A percentile compares a stretch with the other conserved stretches of the same genome.
Evolutionary conservation across 2,329 filamentous ascomycete species (phyloP).

Genomic region (Hymenoscyphus occultus): DNA sequence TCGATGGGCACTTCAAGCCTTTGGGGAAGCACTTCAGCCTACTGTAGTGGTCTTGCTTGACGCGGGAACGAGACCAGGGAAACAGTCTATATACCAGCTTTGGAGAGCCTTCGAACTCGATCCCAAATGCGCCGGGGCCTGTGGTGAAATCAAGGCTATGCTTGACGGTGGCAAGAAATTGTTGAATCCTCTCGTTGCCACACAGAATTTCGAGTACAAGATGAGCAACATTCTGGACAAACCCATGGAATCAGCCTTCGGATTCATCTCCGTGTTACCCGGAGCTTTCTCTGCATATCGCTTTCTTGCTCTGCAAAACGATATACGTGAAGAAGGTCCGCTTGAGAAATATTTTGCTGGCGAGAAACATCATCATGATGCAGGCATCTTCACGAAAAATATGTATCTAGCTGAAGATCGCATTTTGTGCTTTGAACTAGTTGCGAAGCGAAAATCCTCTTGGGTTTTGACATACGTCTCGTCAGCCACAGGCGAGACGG

Average conservation of each 20-base stretch:
- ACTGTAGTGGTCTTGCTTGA: conserved; percentile 27
- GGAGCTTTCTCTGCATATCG: conserved; percentile 69
- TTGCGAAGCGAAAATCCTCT: conserved; percentile 65
- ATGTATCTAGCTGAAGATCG: conserved; percentile 61
- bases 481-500: conserved; percentile 67
- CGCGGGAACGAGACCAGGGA: conserved; percentile 27
- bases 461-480: conserved; percentile 74
- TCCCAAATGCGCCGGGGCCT: conserved; percentile 26
- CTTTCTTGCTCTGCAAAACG: conserved; percentile 68
- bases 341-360: conserved; percentile 74
- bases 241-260: conserved; percentile 30
- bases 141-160: conserved; percentile 31
- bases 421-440: conserved; percentile 63
- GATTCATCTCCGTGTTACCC: conserved; percentile 40
- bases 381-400: conserved; percentile 62
- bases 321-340: conserved; percentile 65
- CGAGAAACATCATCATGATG: conserved; percentile 62
- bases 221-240: conserved; percentile 32
- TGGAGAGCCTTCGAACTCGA: conserved; percentile 28
- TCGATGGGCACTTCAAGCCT: conserved; percentile 29
- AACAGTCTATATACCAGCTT: conserved; percentile 24
- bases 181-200: conserved; percentile 27
- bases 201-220: conserved; percentile 33
- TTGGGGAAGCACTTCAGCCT: conserved; percentile 26
- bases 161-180: conserved; percentile 24